These are phyloP conservation scores for Debaryomycetaceae sp. DNA, from an alignment of 1,139 yeast genomes.

Conservation along the genomic window DNA sequence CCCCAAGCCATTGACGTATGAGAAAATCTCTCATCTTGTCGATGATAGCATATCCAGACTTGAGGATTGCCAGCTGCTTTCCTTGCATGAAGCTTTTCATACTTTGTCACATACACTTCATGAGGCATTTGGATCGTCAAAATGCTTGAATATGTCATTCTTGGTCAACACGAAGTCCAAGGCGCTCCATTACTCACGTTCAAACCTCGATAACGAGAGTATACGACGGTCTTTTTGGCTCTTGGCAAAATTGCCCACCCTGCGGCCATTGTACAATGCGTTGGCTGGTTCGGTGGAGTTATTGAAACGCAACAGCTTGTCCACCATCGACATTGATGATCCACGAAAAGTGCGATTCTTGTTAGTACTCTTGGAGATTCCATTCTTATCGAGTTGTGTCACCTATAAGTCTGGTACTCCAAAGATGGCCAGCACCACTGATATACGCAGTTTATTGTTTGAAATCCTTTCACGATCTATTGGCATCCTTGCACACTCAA, in stretches of 20 bases:
- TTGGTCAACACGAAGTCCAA: slow-evolving; percentile 19
- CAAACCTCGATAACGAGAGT: slow-evolving; percentile 45
- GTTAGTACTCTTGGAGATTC: slow-evolving; percentile 58
- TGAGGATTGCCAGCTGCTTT: slow-evolving; percentile 11
- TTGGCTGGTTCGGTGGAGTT: slow-evolving; percentile 45
- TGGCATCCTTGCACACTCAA: slow-evolving; percentile 58
- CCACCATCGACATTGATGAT: slow-evolving; percentile 19
- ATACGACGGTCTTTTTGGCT: slow-evolving; percentile 38
- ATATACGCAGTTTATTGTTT: slow-evolving; percentile 51
- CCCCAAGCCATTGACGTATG: slow-evolving; percentile 16
- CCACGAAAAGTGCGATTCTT: slow-evolving; percentile 49
- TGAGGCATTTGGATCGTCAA: slow-evolving; percentile 36
- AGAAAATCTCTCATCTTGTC: slow-evolving; percentile 23
- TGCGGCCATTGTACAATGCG: slow-evolving; percentile 52
- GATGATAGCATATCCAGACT: slow-evolving; percentile 22
- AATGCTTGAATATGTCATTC: slow-evolving; percentile 49
- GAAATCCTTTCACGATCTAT: slow-evolving; percentile 63
- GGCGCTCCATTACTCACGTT: slow-evolving; percentile 31
- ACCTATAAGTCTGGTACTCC: slow-evolving; percentile 8
- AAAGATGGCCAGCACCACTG: slow-evolving; percentile 42
- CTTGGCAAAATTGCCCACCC: slow-evolving; percentile 50
- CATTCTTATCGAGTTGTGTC: slow-evolving; percentile 39
- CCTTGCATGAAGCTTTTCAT: slow-evolving; percentile 24
- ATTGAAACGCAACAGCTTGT: slow-evolving; percentile 40
- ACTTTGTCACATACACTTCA: slow-evolving; percentile 46